These are phyloP conservation scores for Hirschfeldia incana DNA, from an alignment of 345 rosid genomes.

Conservation along the genomic window DNA sequence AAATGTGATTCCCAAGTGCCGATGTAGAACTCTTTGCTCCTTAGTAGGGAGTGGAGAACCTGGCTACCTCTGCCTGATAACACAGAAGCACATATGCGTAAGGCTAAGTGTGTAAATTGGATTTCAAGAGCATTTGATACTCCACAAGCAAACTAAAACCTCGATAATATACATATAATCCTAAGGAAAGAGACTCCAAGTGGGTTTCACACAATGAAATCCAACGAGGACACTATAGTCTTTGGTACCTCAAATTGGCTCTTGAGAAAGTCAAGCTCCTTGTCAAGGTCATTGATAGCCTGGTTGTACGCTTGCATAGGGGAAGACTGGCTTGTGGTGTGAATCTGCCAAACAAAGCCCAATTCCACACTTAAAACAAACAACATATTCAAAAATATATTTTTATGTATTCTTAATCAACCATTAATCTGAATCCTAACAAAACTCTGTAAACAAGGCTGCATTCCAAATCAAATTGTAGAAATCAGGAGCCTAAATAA, in stretches of 20 bases:
- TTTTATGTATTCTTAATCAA: conserved; percentile 6
- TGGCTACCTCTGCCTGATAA: conserved; percentile 41
- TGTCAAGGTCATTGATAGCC: conserved; percentile 89
- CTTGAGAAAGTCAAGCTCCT: conserved; percentile 81
- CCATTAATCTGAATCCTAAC: background rate
- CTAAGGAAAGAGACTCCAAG: background rate
- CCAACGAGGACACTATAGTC: background rate
- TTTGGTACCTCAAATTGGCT: conserved; percentile 70
- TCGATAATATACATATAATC: background rate
- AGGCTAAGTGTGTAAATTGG: background rate
- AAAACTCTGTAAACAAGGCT: background rate
- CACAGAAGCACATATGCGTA: conserved; percentile 2
- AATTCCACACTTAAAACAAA: background rate
- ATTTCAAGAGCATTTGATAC: conserved; percentile 6
- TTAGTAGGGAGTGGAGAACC: conserved; percentile 31
- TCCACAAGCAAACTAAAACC: background rate
- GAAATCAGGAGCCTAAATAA: background rate
- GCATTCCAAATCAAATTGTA: background rate
- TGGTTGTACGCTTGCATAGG: conserved; percentile 98
- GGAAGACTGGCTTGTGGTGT: conserved; percentile 90
- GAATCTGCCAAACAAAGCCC: conserved; percentile 57
- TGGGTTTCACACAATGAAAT: background rate
- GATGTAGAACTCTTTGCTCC: background rate
- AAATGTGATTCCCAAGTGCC: background rate
- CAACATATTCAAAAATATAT: background rate